These are phyloP conservation scores for Metschnikowia gruessii DNA, from an alignment of 805 yeast genomes.

Conservation along the genomic window DNA sequence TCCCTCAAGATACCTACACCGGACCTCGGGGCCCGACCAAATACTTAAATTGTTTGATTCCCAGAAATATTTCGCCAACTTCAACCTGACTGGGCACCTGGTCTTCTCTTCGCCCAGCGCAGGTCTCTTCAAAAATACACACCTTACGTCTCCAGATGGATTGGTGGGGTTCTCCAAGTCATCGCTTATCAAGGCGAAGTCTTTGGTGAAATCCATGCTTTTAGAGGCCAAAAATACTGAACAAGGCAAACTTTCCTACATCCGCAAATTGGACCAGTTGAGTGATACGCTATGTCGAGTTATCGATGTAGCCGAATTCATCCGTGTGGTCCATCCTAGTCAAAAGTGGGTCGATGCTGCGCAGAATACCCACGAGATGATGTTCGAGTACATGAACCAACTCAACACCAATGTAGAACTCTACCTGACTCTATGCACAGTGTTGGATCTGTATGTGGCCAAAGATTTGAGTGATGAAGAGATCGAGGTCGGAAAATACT, in stretches of 20 bases:
- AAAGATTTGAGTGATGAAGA: slow-evolving; percentile 66
- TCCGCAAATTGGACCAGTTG: slow-evolving; percentile 71
- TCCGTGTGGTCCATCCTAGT: slow-evolving; percentile 84
- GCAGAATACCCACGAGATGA: slow-evolving; percentile 78
- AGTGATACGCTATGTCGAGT: slow-evolving; percentile 90
- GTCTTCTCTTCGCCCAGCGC: slow-evolving; percentile 15
- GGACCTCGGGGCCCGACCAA: slow-evolving; percentile 21
- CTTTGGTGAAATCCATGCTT: slow-evolving; percentile 56
- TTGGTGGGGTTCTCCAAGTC: slow-evolving; percentile 60
- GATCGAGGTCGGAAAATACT: slow-evolving; percentile 71
- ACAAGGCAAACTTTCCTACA: slow-evolving; percentile 44
- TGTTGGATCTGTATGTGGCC: slow-evolving; percentile 36
- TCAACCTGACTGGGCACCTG: slow-evolving; percentile 35
- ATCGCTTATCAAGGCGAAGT: slow-evolving; percentile 64
- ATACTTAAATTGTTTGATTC: slow-evolving; percentile 60
- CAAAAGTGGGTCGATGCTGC: slow-evolving; percentile 71
- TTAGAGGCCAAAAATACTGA: slow-evolving; percentile 35
- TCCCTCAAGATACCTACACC: slow-evolving; percentile 5
- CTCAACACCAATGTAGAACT: slow-evolving; percentile 80
- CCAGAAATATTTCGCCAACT: slow-evolving; percentile 51
- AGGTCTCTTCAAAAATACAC: slow-evolving; percentile 71
- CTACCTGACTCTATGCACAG: slow-evolving; percentile 55
- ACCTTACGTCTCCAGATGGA: slow-evolving; percentile 67
- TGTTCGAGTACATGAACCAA: slow-evolving; percentile 92
- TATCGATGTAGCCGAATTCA: slow-evolving; percentile 89